Evolutionary conservation across 140 eudicot genomes (phyloP).

Genomic region (Flaveria floridana): DNA sequence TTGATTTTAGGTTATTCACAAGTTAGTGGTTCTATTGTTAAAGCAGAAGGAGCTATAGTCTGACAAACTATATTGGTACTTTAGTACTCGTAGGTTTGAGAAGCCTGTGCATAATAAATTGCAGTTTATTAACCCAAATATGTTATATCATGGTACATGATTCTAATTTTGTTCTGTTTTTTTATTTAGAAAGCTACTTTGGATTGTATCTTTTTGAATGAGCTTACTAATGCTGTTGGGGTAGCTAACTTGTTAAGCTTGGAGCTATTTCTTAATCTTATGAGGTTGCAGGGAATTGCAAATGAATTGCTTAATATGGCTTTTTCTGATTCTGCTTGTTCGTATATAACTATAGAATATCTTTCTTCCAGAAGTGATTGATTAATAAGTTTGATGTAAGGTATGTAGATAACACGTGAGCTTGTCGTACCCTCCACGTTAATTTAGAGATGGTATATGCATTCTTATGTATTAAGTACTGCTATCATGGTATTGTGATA

Average conservation of each 20-base stretch:
- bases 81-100: neutral
- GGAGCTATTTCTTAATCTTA: neutral
- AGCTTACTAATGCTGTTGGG: slow-evolving; percentile 4
- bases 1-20: neutral
- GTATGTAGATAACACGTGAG: neutral
- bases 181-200: neutral
- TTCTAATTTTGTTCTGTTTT: neutral
- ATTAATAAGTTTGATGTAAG: slow-evolving; percentile 3
- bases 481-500: neutral
- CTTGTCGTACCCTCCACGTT: neutral
- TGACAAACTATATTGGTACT: neutral
- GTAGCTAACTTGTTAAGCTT: neutral
- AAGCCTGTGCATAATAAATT: neutral
- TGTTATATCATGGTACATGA: neutral
- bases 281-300: neutral
- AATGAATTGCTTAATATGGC: neutral
- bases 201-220: neutral
- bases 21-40: neutral
- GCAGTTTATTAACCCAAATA: neutral
- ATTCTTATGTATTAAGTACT: neutral
- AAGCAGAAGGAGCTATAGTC: neutral
- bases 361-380: neutral
- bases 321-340: too few species aligned
- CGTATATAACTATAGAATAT: neutral
- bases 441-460: neutral